Percentiles rank a stretch among this genome's conserved stretches.
phyloP scores from a whole-genome alignment of 768 basidiomycete species.

The Paxillus involutus region DNA sequence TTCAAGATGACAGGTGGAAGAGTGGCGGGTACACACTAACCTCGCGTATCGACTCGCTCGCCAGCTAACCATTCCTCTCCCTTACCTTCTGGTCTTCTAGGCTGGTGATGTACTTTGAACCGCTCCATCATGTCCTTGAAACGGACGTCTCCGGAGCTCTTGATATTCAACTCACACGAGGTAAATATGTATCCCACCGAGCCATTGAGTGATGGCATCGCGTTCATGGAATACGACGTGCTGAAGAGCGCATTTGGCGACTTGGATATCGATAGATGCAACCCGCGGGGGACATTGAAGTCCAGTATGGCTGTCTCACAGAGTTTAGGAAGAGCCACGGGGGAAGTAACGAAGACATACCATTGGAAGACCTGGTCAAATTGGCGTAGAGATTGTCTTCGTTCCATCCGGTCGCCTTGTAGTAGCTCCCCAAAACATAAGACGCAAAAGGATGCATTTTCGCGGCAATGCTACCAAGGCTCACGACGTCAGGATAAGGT shows the following conservation, averaged over 20 bases:
- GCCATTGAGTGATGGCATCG: constrained; percentile 89
- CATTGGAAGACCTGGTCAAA: constrained; percentile 84
- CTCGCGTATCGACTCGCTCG: constrained; percentile 70
- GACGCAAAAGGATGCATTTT: constrained; percentile 84
- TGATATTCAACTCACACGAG: constrained; percentile 76
- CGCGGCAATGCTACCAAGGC: no score
- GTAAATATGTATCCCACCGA: constrained; percentile 93
- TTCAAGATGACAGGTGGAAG: constrained; percentile 7
- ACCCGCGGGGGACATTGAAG: constrained; percentile 81
- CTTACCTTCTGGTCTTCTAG: constrained; percentile 73
- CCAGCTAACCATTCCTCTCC: constrained; percentile 85
- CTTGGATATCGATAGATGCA: constrained; percentile 81
- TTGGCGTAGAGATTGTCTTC: constrained; percentile 94
- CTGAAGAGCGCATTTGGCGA: constrained; percentile 87
- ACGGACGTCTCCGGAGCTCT: constrained; percentile 64
- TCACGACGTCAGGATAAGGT: background rate
- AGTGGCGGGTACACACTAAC: constrained; percentile 40
- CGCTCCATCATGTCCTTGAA: constrained; percentile 91
- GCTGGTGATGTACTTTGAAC: constrained; percentile 82
- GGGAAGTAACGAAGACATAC: constrained; percentile 40
- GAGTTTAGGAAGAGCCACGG: constrained; percentile 4
- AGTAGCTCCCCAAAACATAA: constrained; percentile 87
- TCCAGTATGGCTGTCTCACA: constrained; percentile 75
- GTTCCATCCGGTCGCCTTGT: constrained; percentile 93
- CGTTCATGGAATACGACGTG: constrained; percentile 90